Conservation (phyloP, 2,329 filamentous ascomycete species). For the Fusarium keratoplasticum region DNA sequence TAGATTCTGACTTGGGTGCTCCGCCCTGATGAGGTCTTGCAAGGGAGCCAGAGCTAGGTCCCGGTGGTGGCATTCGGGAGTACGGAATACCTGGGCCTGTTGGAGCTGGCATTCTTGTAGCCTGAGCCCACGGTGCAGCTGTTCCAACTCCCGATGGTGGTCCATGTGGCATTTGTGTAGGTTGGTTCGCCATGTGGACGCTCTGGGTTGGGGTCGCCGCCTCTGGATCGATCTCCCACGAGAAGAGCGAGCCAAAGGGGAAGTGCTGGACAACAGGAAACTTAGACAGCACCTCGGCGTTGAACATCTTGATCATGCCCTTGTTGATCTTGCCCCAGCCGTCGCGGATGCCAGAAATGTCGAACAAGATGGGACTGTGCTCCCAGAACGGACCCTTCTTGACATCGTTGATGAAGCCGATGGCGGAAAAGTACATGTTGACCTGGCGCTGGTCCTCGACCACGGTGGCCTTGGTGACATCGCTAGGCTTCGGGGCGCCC, state of each 20-base stretch:
- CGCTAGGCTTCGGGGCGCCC: slow-evolving; percentile 76
- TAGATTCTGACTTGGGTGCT: slow-evolving; percentile 42
- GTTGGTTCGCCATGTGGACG: slow-evolving; percentile 69
- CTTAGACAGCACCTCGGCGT: slow-evolving; percentile 94
- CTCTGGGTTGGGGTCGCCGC: slow-evolving; percentile 62
- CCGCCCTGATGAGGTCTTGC: slow-evolving; percentile 37
- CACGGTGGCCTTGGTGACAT: slow-evolving; percentile 72
- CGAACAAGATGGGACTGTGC: slow-evolving; percentile 92
- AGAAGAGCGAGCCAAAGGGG: slow-evolving; percentile 82
- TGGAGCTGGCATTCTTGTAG: slow-evolving; percentile 53
- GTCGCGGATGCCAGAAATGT: slow-evolving; percentile 89
- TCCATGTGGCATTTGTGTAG: slow-evolving; percentile 46
- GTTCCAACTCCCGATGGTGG: slow-evolving; percentile 49
- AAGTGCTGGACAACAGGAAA: slow-evolving; percentile 99
- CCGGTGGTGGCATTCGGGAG: slow-evolving; percentile 50
- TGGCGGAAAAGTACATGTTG: slow-evolving; percentile 94
- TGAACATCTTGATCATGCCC: slow-evolving; percentile 99
- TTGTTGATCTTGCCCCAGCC: slow-evolving; percentile 99
- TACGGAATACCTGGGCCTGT: slow-evolving; percentile 54
- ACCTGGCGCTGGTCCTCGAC: slow-evolving; percentile 73
- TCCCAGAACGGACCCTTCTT: slow-evolving; percentile 98
- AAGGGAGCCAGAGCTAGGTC: slow-evolving; percentile 43
- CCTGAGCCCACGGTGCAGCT: slow-evolving; percentile 59
- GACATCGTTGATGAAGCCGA: slow-evolving; percentile 97
- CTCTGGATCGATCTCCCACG: slow-evolving; percentile 76